Percentiles rank a stretch among this genome's conserved stretches.
These are phyloP conservation scores for Boeremia exigua DNA, from an alignment of 2,329 filamentous ascomycete genomes.

Conservation along the genomic window DNA sequence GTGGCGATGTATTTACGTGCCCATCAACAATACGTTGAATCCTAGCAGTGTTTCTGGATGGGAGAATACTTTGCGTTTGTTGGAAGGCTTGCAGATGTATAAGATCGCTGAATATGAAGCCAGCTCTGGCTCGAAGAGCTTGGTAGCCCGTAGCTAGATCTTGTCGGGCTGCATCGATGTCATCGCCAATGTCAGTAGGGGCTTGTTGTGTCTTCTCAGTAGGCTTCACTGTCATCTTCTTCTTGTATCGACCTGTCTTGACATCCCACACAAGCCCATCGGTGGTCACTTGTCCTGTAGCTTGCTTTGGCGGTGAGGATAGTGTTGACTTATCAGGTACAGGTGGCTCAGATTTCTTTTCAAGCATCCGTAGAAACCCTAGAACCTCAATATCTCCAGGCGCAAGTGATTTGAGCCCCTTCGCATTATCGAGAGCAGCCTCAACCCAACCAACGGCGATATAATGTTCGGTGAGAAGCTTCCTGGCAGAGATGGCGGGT, in stretches of 20 bases:
- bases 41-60: conserved; percentile 26
- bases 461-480: conserved; percentile 43
- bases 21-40: conserved; percentile 31
- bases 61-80: conserved; percentile 28
- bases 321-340: conserved; percentile 5
- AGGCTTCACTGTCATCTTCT: conserved; percentile 1
- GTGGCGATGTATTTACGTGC: background rate
- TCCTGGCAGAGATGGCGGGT: conserved; percentile 37
- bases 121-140: conserved; percentile 32
- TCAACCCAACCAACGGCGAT: conserved; percentile 43
- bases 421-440: conserved; percentile 39
- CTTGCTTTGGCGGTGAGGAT: background rate
- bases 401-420: conserved; percentile 30
- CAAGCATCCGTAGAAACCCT: conserved; percentile 25
- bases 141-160: conserved; percentile 35
- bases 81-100: conserved; percentile 35
- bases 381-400: conserved; percentile 36
- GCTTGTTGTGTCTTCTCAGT: conserved; percentile 4
- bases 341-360: conserved; percentile 33
- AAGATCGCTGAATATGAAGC: conserved; percentile 29
- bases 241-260: conserved; percentile 19
- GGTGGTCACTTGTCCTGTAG: background rate
- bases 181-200: conserved; percentile 13
- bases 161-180: conserved; percentile 30
- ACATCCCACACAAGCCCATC: conserved; percentile 20